Evolutionary conservation across 345 rosid species (phyloP).

Genomic region (Mallotus nudiflorus): DNA sequence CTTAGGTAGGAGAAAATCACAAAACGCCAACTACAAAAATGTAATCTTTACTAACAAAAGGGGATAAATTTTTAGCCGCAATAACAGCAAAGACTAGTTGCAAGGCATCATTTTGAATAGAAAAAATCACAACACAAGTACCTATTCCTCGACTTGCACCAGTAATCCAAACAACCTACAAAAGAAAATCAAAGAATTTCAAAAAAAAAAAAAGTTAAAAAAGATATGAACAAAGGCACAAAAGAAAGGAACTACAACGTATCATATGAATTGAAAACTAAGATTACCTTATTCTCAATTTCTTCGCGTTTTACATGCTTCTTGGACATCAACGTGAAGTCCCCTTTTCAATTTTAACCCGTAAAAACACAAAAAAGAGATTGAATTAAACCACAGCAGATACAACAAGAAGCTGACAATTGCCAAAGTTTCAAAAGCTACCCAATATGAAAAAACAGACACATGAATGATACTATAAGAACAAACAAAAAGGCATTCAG

Average conservation of each 20-base stretch:
- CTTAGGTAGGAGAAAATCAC: not conserved
- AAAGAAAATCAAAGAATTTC: not conserved
- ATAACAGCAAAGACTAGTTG: not conserved
- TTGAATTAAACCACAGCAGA: not conserved
- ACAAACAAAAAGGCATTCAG: not conserved
- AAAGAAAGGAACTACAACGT: not conserved
- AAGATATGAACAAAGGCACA: not conserved
- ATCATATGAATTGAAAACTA: no score
- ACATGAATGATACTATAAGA: no score
- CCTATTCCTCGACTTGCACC: conserved; percentile 99
- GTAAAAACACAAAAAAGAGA: not conserved
- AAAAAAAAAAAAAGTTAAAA: not conserved
- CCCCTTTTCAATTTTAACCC: conserved; percentile 50
- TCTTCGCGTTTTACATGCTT: conserved; percentile 68
- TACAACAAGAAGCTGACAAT: not conserved
- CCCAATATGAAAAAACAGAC: not conserved
- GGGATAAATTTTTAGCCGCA: not conserved
- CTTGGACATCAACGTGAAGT: conserved; percentile 68
- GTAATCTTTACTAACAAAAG: not conserved
- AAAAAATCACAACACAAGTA: conserved; percentile 17
- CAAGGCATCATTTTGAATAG: not conserved
- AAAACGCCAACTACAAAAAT: no score
- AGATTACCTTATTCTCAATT: conserved; percentile 71
- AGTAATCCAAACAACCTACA: conserved; percentile 88
- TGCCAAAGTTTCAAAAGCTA: not conserved